Conservation (phyloP, 805 yeast species). For the Wickerhamiella sergipiensis region DNA sequence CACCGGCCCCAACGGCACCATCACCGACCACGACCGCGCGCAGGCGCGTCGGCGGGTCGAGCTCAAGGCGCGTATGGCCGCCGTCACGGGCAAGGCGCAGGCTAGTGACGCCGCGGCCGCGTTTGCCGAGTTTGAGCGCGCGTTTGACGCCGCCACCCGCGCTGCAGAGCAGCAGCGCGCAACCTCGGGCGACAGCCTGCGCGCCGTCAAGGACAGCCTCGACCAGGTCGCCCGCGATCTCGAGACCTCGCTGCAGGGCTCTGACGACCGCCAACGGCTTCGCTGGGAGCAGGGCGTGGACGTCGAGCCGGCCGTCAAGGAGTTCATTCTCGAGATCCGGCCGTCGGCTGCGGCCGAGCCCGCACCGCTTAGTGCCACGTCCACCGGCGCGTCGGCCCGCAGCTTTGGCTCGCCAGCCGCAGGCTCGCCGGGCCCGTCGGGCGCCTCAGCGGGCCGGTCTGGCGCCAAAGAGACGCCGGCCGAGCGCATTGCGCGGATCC, state of each 20-base stretch:
- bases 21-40: constrained; percentile 71
- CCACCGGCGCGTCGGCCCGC: not conserved
- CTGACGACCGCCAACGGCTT: constrained; percentile 35
- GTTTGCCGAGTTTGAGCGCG: constrained; percentile 41
- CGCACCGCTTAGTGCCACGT: not conserved
- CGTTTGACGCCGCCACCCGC: constrained; percentile 38
- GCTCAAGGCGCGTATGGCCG: constrained; percentile 80
- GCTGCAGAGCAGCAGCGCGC: constrained; percentile 40
- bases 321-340: constrained; percentile 45
- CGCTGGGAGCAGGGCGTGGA: constrained; percentile 79
- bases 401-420: not conserved
- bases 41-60: constrained; percentile 70
- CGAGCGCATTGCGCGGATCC: constrained; percentile 19
- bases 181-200: constrained; percentile 44
- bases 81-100: constrained; percentile 69
- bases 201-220: constrained; percentile 62
- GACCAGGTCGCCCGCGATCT: constrained; percentile 44
- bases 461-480: constrained; percentile 15
- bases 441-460: not conserved
- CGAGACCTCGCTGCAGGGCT: constrained; percentile 29
- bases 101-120: constrained; percentile 30
- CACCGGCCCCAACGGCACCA: constrained; percentile 74
- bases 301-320: constrained; percentile 50
- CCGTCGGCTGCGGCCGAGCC: constrained; percentile 2
- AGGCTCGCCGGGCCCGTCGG: not conserved